Base-by-base conservation (phyloP, 352 stramenopile species). In the Phytophthora quininea region DNA sequence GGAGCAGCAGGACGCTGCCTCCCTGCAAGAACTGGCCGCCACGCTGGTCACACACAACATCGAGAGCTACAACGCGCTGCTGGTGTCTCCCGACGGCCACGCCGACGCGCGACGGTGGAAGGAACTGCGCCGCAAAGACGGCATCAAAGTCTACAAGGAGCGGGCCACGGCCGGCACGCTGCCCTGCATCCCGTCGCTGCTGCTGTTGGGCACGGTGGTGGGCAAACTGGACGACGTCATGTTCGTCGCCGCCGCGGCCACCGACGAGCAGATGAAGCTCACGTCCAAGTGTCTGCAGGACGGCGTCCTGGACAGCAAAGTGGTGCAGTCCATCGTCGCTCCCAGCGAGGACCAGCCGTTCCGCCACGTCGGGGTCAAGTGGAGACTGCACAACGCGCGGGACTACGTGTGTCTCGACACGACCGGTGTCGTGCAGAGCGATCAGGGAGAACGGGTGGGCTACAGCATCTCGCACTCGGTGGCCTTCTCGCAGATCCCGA, bases 321-420 rank as follows among this genome's bases (percentile, higher is more conserved):
- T 92, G 60, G 58, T 92, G 68, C 73, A 83, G 54, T 76, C 80
- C 33, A 62, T 90, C 14, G 62, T 76, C 50, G 55, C 50, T 1
- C 81, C 81, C 6, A 84, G 63, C 3, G 42, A 62, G 11, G 56
- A 69, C 19, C 76, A 83, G 8, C 84, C 84, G 52, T 90, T 92
- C 66, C 66, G 74, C 3, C 72, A 83, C 46, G 61, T 90, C 15
- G 73, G 79, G 7, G 59, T 92, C 70, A 90, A 88, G 69, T 90
- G 79, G 80, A 47, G 80, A 24, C 60, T 87, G 29, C 74, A 77
- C 19, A 73, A 80, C 56, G 67, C 78, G 33, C 66, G 76, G 37
- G 82, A 90, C 69, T 80, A 83, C 43, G 74, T 90, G 11, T 88
- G 77, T 45, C 43, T 82, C 10, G 69, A 80, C 43, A 42, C 68